phyloP scores from a whole-genome alignment of 73 alveolate species.

The Paramecium sonneborni region DNA sequence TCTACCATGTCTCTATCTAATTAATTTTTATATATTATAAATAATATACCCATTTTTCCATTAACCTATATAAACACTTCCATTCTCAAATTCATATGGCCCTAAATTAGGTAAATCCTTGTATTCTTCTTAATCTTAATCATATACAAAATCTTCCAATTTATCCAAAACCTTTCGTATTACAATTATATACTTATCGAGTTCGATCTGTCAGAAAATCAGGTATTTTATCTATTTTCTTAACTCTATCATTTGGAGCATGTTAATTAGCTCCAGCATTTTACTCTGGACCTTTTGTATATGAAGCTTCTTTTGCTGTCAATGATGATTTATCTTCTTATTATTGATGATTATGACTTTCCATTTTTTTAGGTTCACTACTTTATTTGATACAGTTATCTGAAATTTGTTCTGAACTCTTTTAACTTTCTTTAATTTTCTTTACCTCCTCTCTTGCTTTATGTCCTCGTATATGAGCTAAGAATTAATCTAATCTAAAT shows the following conservation, averaged over 20 bases:
- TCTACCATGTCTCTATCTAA: conserved; percentile 83
- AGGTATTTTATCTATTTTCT: neutral
- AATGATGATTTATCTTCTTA: neutral
- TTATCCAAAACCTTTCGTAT: neutral
- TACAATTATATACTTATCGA: neutral
- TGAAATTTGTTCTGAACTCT: neutral
- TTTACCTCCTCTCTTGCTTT: neutral
- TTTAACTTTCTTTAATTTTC: neutral
- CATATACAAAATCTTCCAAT: conserved; percentile 30
- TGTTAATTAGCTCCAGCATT: conserved; percentile 22
- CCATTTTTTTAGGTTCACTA: neutral
- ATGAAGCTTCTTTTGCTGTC: neutral
- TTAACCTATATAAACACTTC: conserved; percentile 84
- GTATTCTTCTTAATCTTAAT: conserved; percentile 55
- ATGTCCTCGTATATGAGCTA: conserved; percentile 39
- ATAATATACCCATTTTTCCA: conserved; percentile 77
- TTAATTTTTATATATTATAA: conserved; percentile 6
- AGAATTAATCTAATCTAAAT: neutral
- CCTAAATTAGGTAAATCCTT: conserved; percentile 62
- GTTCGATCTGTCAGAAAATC: neutral
- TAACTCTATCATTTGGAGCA: conserved; percentile 34
- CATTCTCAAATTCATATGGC: conserved; percentile 70
- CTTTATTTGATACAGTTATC: neutral
- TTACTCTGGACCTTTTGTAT: neutral
- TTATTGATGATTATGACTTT: neutral